phyloP scores from a whole-genome alignment of 2,329 filamentous ascomycete genomes.

The Diaporthe sp. region DNA sequence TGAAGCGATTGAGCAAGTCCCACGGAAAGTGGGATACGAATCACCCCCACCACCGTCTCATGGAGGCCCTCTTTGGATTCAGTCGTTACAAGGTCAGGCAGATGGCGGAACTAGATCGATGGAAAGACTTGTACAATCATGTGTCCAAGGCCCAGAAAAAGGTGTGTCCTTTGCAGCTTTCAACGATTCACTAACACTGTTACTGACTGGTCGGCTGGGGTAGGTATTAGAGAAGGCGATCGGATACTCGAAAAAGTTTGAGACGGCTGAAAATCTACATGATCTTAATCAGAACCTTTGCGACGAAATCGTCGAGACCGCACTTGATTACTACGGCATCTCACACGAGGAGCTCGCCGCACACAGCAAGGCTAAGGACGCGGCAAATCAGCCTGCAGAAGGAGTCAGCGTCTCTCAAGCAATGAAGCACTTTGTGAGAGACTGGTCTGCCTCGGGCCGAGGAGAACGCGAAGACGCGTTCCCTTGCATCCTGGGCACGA shows the following conservation, averaged over 20 bases:
- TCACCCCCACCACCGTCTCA: neutral
- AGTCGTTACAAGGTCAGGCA: neutral
- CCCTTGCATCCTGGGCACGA: neutral
- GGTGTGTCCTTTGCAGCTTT: neutral
- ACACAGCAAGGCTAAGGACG: neutral
- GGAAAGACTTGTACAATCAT: neutral
- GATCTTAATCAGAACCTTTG: neutral
- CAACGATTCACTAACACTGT: too few relatives aligned
- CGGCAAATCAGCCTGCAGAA: neutral
- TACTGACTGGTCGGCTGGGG: neutral
- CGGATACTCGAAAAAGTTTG: neutral
- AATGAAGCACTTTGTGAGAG: neutral
- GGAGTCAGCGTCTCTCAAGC: neutral
- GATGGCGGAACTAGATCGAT: neutral
- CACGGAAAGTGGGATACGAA: neutral
- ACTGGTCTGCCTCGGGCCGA: slow-evolving; percentile 1
- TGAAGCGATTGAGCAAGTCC: neutral
- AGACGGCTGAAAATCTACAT: neutral
- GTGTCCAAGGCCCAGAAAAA: slow-evolving; percentile 3
- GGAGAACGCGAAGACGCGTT: neutral
- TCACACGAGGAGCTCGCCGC: neutral
- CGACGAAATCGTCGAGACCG: neutral
- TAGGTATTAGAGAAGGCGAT: neutral
- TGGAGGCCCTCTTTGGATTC: neutral
- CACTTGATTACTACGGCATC: neutral